Percentiles rank a stretch among this genome's conserved stretches.
These are phyloP conservation scores for Amanita exitialis DNA, from an alignment of 768 basidiomycete genomes.

Conservation along the genomic window DNA sequence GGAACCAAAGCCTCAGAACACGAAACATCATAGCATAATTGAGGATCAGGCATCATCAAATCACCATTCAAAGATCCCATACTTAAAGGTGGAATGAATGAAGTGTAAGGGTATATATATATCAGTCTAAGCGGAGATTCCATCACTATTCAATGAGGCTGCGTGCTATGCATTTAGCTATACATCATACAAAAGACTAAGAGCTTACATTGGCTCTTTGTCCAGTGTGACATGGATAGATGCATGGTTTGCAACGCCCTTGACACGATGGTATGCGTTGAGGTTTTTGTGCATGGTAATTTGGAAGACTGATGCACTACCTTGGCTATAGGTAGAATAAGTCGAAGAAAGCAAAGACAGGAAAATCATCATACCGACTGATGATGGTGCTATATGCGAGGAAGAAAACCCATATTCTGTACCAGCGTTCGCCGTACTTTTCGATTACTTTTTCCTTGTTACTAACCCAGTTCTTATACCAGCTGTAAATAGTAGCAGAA, in stretches of 20 bases:
- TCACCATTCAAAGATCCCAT: too few species aligned
- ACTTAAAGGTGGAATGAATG: too few species aligned
- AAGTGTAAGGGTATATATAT: neutral
- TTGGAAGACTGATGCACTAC: slow-evolving; percentile 90
- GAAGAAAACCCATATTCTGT: slow-evolving; percentile 95
- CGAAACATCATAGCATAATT: too few species aligned
- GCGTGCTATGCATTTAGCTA: neutral
- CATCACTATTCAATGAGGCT: slow-evolving; percentile 1
- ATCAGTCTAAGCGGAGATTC: neutral
- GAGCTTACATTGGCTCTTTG: slow-evolving; percentile 38
- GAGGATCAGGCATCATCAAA: too few species aligned
- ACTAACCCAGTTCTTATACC: slow-evolving; percentile 96
- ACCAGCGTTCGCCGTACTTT: slow-evolving; percentile 92
- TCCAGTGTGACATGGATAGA: slow-evolving; percentile 63
- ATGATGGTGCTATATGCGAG: slow-evolving; percentile 85
- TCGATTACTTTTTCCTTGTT: slow-evolving; percentile 87
- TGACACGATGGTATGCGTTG: slow-evolving; percentile 88
- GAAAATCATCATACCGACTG: slow-evolving; percentile 41
- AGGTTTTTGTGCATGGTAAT: slow-evolving; percentile 97
- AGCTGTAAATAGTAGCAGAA: slow-evolving; percentile 78
- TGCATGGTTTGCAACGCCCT: slow-evolving; percentile 74
- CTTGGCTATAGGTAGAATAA: slow-evolving; percentile 45
- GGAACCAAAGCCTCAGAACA: too few species aligned
- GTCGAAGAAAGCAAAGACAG: slow-evolving; percentile 1
- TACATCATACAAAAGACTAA: neutral